Conservation (phyloP, 106 monocot genomes). For the Xerophyta viscosa region DNA sequence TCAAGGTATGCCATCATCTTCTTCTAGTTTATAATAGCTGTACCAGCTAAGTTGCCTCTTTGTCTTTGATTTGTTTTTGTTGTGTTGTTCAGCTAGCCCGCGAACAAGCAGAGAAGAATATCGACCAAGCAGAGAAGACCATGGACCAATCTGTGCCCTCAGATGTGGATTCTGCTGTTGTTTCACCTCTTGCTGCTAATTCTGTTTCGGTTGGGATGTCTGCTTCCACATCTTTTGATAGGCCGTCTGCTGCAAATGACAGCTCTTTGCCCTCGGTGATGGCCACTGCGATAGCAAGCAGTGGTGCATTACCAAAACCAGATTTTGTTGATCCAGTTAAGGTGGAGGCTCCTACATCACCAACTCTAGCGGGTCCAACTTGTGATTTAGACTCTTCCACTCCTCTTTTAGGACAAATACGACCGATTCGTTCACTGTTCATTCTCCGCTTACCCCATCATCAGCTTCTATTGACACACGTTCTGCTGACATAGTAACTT, state of each 20-base stretch:
- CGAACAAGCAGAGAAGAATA: too few relatives aligned
- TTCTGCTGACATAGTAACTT: not conserved
- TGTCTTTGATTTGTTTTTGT: not conserved
- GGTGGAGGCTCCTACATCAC: not conserved
- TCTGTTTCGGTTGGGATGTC: not conserved
- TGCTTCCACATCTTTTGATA: too few relatives aligned
- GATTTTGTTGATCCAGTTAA: not conserved
- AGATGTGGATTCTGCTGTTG: not conserved
- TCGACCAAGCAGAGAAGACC: slow-evolving; percentile 7
- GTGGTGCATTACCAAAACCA: not conserved
- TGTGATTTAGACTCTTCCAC: not conserved
- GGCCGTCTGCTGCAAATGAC: not conserved
- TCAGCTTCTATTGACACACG: not conserved
- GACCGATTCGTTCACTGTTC: not conserved
- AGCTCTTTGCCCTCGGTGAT: not conserved
- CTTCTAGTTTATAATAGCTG: too few relatives aligned
- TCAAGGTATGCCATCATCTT: too few relatives aligned
- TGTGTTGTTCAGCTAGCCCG: slow-evolving; percentile 5
- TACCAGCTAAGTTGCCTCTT: too few relatives aligned
- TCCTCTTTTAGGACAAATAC: slow-evolving; percentile 2
- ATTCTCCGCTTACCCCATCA: not conserved
- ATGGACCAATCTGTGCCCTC: not conserved
- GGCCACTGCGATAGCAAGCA: not conserved
- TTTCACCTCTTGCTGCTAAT: not conserved
- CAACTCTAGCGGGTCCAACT: not conserved